Evolutionary conservation across 305 asterid species (phyloP).

Genomic region (Ajuga reptans): DNA sequence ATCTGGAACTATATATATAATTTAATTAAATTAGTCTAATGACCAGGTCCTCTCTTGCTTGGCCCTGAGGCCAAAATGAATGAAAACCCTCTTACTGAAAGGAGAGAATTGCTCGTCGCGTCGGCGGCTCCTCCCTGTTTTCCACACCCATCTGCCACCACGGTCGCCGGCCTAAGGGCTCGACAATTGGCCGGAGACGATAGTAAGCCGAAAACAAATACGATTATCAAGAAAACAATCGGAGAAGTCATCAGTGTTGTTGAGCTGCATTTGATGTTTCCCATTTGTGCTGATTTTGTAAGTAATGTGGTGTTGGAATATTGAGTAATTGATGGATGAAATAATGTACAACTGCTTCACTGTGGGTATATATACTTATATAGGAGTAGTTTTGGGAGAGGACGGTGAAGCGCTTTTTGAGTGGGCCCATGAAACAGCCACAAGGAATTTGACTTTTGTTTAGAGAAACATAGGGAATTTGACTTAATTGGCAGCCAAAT

Average conservation of each 20-base stretch:
- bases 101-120: not conserved
- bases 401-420: too few species aligned
- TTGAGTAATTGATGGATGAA: constrained; percentile 10
- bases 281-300: constrained; percentile 8
- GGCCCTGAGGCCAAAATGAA: constrained; percentile 54
- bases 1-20: not conserved
- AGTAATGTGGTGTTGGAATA: not conserved
- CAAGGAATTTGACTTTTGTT: too few species aligned
- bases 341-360: too few species aligned
- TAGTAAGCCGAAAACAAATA: constrained; percentile 13
- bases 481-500: too few species aligned
- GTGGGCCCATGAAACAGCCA: too few species aligned
- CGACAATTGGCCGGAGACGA: constrained; percentile 22
- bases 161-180: constrained; percentile 14
- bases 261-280: constrained; percentile 7
- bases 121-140: not conserved
- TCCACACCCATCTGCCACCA: not conserved
- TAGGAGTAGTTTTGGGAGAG: too few species aligned
- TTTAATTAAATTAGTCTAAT: too few species aligned
- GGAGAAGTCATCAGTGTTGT: not conserved
- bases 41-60: constrained; percentile 59
- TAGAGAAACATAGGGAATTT: too few species aligned
- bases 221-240: not conserved
- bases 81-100: constrained; percentile 23
- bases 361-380: too few species aligned